A percentile compares a stretch with the other conserved stretches of the same genome.
Conservation (phyloP, 2,329 filamentous ascomycete species). For the Helotiales sp. region DNA sequence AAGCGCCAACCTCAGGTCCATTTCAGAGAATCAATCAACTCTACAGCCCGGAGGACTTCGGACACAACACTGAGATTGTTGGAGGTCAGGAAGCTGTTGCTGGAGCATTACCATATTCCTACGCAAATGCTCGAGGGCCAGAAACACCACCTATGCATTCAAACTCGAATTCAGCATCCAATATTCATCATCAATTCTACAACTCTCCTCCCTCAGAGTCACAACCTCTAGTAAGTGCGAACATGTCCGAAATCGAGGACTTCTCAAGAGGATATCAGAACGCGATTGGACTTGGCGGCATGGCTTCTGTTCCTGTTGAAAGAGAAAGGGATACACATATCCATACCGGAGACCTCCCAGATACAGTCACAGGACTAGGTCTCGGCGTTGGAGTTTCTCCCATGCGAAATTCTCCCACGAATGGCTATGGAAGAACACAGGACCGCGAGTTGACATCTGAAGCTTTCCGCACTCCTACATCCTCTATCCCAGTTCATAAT, state of each 20-base stretch:
- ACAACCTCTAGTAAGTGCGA: neutral
- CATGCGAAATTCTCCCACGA: neutral
- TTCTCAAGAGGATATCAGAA: neutral
- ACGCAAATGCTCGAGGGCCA: neutral
- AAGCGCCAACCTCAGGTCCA: neutral
- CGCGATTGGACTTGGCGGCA: neutral
- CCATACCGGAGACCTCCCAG: neutral
- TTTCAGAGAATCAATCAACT: slow-evolving; percentile 1
- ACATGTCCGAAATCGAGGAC: neutral
- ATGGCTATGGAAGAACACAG: neutral
- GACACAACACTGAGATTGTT: neutral
- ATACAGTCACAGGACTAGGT: neutral
- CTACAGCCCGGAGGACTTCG: neutral
- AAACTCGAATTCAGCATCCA: neutral
- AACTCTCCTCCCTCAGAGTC: neutral
- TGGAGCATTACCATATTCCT: neutral
- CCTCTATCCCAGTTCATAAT: neutral
- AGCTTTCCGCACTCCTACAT: neutral
- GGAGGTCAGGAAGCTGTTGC: neutral
- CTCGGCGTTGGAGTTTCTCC: neutral
- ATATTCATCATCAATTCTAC: slow-evolving; percentile 1
- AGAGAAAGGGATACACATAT: neutral
- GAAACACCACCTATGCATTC: neutral
- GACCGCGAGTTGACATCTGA: neutral
- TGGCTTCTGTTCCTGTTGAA: neutral